Evolutionary conservation across 352 stramenopile genomes (phyloP).

Genomic region (Phytophthora kernoviae): DNA sequence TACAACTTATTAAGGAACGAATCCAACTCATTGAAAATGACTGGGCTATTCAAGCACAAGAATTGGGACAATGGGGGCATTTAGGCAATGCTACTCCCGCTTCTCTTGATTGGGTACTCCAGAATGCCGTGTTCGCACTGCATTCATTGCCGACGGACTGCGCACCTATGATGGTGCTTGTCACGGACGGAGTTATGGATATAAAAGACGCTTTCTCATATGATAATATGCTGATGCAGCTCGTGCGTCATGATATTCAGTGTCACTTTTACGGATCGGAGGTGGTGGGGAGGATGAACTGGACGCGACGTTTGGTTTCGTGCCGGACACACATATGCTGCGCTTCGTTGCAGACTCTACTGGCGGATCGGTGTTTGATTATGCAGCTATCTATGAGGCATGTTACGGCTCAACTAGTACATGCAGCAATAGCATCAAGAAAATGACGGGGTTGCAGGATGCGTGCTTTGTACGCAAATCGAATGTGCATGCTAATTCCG

Average conservation of each 20-base stretch:
- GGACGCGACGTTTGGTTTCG: slow-evolving; percentile 82
- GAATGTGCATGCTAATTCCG: slow-evolving; percentile 68
- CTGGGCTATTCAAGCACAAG: slow-evolving; percentile 57
- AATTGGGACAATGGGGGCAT: slow-evolving; percentile 26
- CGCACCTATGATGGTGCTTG: slow-evolving; percentile 80
- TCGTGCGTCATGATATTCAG: slow-evolving; percentile 88
- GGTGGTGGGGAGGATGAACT: slow-evolving; percentile 54
- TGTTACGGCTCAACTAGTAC: slow-evolving; percentile 44
- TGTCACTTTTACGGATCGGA: slow-evolving; percentile 85
- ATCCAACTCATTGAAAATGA: slow-evolving; percentile 86
- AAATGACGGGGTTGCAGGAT: slow-evolving; percentile 71
- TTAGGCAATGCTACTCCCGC: slow-evolving; percentile 41
- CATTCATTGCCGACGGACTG: slow-evolving; percentile 82
- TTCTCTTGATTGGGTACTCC: slow-evolving; percentile 79
- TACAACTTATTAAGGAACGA: slow-evolving; percentile 74
- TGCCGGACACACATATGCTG: slow-evolving; percentile 81
- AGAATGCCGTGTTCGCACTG: slow-evolving; percentile 87
- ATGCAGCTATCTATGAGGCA: slow-evolving; percentile 56
- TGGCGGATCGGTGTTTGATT: slow-evolving; percentile 71
- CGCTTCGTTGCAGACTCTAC: slow-evolving; percentile 78
- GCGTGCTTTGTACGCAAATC: slow-evolving; percentile 69
- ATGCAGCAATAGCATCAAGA: slow-evolving; percentile 36
- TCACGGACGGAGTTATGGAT: slow-evolving; percentile 88
- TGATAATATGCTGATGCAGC: slow-evolving; percentile 88
- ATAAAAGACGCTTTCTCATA: slow-evolving; percentile 78